A percentile compares a stretch with the other conserved stretches of the same genome.
Conservation (phyloP, 2,329 filamentous ascomycete species). For the Fonsecaea erecta region DNA sequence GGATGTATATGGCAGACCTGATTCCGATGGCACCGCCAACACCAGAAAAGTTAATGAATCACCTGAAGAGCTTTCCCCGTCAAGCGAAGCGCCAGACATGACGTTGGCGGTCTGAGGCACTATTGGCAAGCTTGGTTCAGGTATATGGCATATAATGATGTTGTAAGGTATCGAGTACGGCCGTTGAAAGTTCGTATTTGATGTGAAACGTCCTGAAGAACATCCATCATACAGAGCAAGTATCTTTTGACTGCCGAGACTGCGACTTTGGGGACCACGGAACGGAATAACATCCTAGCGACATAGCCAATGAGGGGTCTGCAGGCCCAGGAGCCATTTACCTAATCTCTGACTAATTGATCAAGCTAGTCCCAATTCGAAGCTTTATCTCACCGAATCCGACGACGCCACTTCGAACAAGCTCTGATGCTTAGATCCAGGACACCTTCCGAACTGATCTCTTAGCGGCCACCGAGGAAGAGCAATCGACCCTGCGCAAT, state of each 20-base stretch:
- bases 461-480: background rate
- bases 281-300: conserved; percentile 1
- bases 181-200: background rate
- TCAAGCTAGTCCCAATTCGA: background rate
- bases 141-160: background rate
- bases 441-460: background rate
- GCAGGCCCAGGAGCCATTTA: background rate
- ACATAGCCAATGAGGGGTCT: background rate
- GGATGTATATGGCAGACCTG: background rate
- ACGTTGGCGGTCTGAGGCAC: background rate
- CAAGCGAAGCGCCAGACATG: background rate
- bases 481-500: background rate
- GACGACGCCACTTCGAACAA: background rate
- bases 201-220: no score
- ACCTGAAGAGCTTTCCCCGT: background rate
- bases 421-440: background rate
- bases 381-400: background rate
- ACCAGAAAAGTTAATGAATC: background rate
- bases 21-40: no score
- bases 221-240: no score
- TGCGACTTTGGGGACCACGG: background rate
- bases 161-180: background rate
- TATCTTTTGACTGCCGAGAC: no score
- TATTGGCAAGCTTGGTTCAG: background rate
- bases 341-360: background rate